Conservation (phyloP, 2,329 filamentous ascomycete genomes). For the Colletotrichum graminicola region DNA sequence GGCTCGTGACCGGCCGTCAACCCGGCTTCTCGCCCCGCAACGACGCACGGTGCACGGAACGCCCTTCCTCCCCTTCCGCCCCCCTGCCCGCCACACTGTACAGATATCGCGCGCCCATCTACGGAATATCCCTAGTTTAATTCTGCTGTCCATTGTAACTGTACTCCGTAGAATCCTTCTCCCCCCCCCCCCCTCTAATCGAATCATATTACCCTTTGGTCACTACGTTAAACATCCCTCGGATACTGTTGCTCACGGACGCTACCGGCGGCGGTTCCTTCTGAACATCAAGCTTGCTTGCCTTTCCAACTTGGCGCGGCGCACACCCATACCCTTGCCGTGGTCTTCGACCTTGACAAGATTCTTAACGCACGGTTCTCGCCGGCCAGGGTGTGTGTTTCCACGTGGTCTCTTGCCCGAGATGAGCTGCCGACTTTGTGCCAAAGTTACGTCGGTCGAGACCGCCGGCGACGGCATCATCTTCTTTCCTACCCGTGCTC, state of each 20-base stretch:
- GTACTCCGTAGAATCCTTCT: too few species aligned
- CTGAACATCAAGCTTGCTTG: not conserved
- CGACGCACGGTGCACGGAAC: conserved; percentile 3
- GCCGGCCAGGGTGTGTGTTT: too few species aligned
- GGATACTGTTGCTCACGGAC: not conserved
- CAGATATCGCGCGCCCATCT: too few species aligned
- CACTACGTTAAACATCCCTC: too few species aligned
- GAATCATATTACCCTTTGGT: not conserved
- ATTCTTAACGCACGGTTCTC: not conserved
- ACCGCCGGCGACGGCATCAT: not conserved
- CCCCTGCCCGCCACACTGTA: not conserved
- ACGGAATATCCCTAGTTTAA: too few species aligned
- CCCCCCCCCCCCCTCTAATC: too few species aligned
- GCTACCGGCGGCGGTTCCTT: too few species aligned
- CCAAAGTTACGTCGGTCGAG: not conserved
- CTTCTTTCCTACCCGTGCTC: not conserved
- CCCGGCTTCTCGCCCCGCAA: conserved; percentile 5
- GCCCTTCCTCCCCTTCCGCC: not conserved
- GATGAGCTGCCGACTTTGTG: not conserved
- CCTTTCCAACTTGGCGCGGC: not conserved
- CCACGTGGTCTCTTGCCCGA: not conserved
- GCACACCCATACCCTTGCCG: not conserved
- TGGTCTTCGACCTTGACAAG: not conserved
- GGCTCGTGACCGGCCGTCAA: not conserved
- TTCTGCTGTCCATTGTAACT: too few species aligned